Evolutionary conservation across 2,329 filamentous ascomycete genomes (phyloP), one percentile per base, ranked within the genome.

Genomic region (Stachybotrys elegans): DNA sequence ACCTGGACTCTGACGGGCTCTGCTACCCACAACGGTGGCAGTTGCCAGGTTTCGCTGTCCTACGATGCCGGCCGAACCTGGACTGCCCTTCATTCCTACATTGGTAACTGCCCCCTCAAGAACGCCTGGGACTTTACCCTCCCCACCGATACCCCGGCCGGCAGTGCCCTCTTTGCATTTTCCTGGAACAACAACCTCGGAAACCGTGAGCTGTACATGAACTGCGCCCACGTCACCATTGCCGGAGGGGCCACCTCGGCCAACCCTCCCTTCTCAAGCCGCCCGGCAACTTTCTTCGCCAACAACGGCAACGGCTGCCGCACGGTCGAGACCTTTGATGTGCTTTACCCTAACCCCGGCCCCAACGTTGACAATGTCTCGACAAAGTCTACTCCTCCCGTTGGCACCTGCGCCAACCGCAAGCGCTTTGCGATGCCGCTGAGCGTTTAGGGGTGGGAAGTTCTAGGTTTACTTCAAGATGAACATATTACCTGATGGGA

Each of bases 151-250:
- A 73, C 72, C 0, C 73, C 75, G 1, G n/a, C 52, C 0, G 49
- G 53, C 46, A 29, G 23, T 29, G 78, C 75, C 7, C 57, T 84
- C 1, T 66, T 85, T 12, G 74, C 73, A 2, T 85, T 82, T 82
- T 77, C 75, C 4, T 80, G 76, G 77, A 80, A 81, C 61, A 83
- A 83, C 61, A 71, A 73, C 47, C 52, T 79, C 21, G 81, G 81
- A 2, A 83, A 83, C 55, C 70, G 81, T 16, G 81, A 85, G 56
- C 82, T 84, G 73, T 86, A 86, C 66, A 83, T 83, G 78, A 82
- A 84, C 60, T 86, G 81, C 51, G 81, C 80, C 0, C 71, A 73
- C 6, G 71, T 84, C 21, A 70, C 70, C n/a, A 75, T 40, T 29
- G 38, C 22, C 11, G 11, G 21, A 7, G 17, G 38, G 7, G 11